Evolutionary conservation across 2,329 filamentous ascomycete species (phyloP).

Genomic region (Aurifilum marmelostoma): DNA sequence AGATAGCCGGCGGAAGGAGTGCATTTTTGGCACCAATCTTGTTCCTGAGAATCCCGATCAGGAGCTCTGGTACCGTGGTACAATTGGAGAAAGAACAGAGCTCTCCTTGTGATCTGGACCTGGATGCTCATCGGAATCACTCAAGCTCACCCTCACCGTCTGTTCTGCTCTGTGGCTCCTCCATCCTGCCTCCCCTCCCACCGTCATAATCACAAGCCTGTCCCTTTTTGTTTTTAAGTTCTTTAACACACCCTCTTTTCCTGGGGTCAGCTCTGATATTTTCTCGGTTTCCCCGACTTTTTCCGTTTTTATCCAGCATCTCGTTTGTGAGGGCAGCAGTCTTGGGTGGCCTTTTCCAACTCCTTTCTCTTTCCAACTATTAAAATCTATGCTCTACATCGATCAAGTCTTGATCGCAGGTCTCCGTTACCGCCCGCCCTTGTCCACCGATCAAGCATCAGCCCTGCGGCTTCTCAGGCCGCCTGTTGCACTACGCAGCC

Average conservation of each 20-base stretch:
- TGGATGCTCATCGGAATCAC: too few relatives aligned
- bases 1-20: background rate
- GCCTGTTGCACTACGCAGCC: background rate
- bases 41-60: conserved; percentile 28
- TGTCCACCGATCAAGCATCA: conserved; percentile 19
- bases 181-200: background rate
- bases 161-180: background rate
- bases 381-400: too few relatives aligned
- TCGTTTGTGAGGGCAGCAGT: background rate
- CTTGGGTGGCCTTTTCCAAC: background rate
- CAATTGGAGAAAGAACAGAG: background rate
- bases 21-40: background rate
- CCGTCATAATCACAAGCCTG: conserved; percentile 10
- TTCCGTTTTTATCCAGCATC: background rate
- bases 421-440: background rate
- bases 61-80: background rate
- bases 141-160: conserved; percentile 14
- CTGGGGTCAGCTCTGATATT: background rate
- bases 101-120: background rate
- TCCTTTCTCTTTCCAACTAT: too few relatives aligned
- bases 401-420: too few relatives aligned
- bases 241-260: background rate
- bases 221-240: background rate
- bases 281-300: background rate
- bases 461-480: conserved; percentile 17